Conservation (phyloP, 768 basidiomycete species). For the Pulveroboletus ravenelii region DNA sequence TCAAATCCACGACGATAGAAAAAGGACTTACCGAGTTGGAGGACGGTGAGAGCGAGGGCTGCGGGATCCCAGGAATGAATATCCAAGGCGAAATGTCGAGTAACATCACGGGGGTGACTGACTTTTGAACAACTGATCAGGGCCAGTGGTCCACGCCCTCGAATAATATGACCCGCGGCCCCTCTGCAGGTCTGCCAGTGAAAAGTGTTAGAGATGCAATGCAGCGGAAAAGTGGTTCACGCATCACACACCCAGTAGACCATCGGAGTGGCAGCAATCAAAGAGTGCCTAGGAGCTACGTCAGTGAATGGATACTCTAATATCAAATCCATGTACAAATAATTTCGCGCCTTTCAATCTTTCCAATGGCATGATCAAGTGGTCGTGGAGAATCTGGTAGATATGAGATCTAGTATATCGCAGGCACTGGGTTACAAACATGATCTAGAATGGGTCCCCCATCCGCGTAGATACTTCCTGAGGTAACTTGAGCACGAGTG, state of each 20-base stretch:
- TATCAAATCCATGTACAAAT: slow-evolving; percentile 11
- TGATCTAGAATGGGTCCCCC: slow-evolving; percentile 21
- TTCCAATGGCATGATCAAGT: slow-evolving; percentile 16
- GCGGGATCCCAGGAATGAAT: not conserved
- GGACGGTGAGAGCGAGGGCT: slow-evolving; percentile 8
- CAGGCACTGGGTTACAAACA: slow-evolving; percentile 6
- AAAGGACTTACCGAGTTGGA: slow-evolving; percentile 10
- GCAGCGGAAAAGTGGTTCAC: not conserved
- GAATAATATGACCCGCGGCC: slow-evolving; percentile 8
- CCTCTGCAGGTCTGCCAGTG: slow-evolving; percentile 17
- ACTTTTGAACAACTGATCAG: slow-evolving; percentile 16
- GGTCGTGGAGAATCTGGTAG: slow-evolving; percentile 17
- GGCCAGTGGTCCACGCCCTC: slow-evolving; percentile 12
- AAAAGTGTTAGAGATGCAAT: not conserved
- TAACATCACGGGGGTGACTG: not conserved
- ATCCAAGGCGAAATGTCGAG: not conserved
- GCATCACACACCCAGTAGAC: slow-evolving; percentile 17
- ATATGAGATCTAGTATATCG: not conserved
- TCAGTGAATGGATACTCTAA: not conserved
- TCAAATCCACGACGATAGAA: not conserved
- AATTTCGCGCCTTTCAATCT: slow-evolving; percentile 16
- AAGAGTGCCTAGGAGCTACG: slow-evolving; percentile 19
- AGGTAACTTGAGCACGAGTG: not conserved
- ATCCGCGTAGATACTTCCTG: slow-evolving; percentile 20
- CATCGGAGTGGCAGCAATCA: slow-evolving; percentile 30